Evolutionary conservation across 768 basidiomycete species (phyloP), one percentile per base, ranked within the genome.

Genomic region (Tylopilus felleus): DNA sequence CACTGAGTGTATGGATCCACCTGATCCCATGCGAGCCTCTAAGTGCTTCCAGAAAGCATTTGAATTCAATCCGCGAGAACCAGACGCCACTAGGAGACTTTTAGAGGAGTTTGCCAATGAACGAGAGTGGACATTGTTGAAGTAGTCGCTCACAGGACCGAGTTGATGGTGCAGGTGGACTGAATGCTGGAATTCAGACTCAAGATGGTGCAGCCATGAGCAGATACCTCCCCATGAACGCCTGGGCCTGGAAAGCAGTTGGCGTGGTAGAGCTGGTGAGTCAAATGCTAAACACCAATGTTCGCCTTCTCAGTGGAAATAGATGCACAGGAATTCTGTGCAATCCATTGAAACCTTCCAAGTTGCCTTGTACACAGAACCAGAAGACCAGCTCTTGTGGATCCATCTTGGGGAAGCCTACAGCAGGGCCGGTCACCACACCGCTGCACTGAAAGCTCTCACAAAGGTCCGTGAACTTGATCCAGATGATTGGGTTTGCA

Each of bases 31-130:
- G 7, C 84, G 95, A 35, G 90, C 96, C 0, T 88, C 90, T 3
- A 95, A 94, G 67, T 98, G 96, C 67, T 98, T 96, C 71, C 94
- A 98, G 64, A 98, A 96, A 65, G 97, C 96, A 0, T 98, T 99
- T 62, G 97, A 98, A 69, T 82, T 98, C 6, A 95, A 98, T 72
- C 81, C 93, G 2, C 80, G 88, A 16, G 92, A 99, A 71, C 83
- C 79, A 12, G 83, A 88, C 21, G 93, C 97, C 1, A 96, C 96
- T 0, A 78, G 80, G 49, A 78, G 85, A 52, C 78, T 99, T 4
- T 94, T 92, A 0, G 83, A 88, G 60, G 88, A 90, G 3, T 98
- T 98, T 68, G 93, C 95, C 0, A 85, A 93, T 52, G 90, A 97
- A 58, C 79, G 83, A 49, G 96, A 97, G 65, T 98, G 97, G 90